Evolutionary conservation across 164 flowering plant genomes (phyloP), one percentile per base, ranked within the genome.

Genomic region (Sextonia rubra): DNA sequence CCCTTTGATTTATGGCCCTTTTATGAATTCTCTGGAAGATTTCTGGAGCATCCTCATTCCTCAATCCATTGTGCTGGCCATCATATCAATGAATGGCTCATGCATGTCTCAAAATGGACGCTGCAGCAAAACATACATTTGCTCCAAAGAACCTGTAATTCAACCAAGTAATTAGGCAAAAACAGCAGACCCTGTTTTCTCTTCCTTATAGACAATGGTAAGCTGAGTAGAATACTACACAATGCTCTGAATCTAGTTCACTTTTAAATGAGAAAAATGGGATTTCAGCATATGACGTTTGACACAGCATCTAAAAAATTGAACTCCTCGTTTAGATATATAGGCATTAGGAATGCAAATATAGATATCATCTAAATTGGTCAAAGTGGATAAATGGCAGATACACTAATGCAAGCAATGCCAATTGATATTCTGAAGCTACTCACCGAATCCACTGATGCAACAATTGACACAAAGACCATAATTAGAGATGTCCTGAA

Each of bases 371-470:
- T 17, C 17, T 20, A 52, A 52, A 52, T 52, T 52, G 58, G 58
- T 52, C n/a, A 18, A 52, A 3, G 58, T 52, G 58, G 58, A 52
- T 15, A 52, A 52, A 52, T 52, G 6, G 58, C n/a, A 52, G n/a
- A 61, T 61, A 11, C 5, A 15, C 64, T 9, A 4, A 22, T 23
- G 56, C 56, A 68, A 68, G 7, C n/a, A 66, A 20, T 20, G 48
- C n/a, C 11, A 30, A n/a, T 32, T 17, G 47, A 52, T 22, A 29
- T 18, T 30, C 24, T 24, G 26, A 64, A 79, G 68, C 29, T 60
- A 89, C 97, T 84, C 44, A 94, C 97, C 80, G 98, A 91, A 71
- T 90, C 95, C 70, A 92, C 87, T 27, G 97, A 84, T 47, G 93
- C 88, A 71, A 94, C 82, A 26, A 94, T 69, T 24, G 97, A 88